A percentile compares a stretch with the other conserved stretches of the same genome.
Conservation (phyloP, 495 filamentous ascomycete species). For the Penicillium taxi region DNA sequence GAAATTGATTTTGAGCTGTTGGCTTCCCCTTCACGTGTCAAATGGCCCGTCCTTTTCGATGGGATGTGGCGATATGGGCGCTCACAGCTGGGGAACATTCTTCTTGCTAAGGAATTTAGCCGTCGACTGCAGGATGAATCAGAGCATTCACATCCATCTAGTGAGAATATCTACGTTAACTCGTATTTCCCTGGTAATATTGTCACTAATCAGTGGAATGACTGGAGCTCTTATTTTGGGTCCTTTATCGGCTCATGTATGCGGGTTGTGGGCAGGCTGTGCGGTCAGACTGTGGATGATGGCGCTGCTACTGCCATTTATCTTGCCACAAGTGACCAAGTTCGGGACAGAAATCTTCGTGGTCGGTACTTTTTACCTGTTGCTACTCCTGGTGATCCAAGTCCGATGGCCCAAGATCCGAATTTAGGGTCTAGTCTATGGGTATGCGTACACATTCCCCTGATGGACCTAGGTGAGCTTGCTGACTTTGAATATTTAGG, state of each 20-base stretch:
- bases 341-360: slow-evolving; percentile 10
- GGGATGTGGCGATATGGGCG: slow-evolving; percentile 30
- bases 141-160: slow-evolving; percentile 11
- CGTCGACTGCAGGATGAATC: slow-evolving; percentile 12
- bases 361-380: slow-evolving; percentile 33
- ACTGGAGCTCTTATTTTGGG: slow-evolving; percentile 28
- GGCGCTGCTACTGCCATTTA: slow-evolving; percentile 35
- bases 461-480: slow-evolving; percentile 96
- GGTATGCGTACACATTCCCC: slow-evolving; percentile 62
- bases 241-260: slow-evolving; percentile 6
- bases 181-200: slow-evolving; percentile 36
- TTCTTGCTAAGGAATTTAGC: slow-evolving; percentile 32
- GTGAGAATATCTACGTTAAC: slow-evolving; percentile 28
- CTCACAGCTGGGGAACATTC: slow-evolving; percentile 37
- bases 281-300: slow-evolving; percentile 26
- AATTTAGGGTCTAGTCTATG: slow-evolving; percentile 22
- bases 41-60: slow-evolving; percentile 13
- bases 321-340: slow-evolving; percentile 19
- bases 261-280: slow-evolving; percentile 2
- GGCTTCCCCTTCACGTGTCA: slow-evolving; percentile 12
- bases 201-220: slow-evolving; percentile 27
- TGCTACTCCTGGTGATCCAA: slow-evolving; percentile 17
- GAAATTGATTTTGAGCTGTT: slow-evolving; percentile 18
- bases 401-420: slow-evolving; percentile 16
- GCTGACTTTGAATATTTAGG: slow-evolving; percentile 83